phyloP scores from a whole-genome alignment of 2,329 filamentous ascomycete species.

The Ophiostoma sp. region DNA sequence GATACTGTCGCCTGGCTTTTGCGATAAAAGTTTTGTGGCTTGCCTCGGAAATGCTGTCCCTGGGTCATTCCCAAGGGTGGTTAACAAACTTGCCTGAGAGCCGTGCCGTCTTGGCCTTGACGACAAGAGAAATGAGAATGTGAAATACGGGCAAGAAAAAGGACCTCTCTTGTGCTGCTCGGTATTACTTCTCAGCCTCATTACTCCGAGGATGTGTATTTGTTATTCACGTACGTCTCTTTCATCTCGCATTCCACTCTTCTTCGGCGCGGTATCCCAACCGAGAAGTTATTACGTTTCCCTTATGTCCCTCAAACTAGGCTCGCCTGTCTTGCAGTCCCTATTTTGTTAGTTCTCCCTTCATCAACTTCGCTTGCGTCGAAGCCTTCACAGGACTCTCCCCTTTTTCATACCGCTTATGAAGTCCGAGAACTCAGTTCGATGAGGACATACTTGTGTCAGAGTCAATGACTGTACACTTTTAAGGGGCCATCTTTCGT shows the following conservation, averaged over 20 bases:
- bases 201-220: neutral
- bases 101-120: neutral
- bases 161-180: neutral
- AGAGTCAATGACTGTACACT: no score
- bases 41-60: neutral
- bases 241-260: neutral
- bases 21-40: neutral
- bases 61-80: no score
- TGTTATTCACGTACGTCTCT: neutral
- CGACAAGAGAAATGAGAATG: neutral
- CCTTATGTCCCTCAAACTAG: neutral
- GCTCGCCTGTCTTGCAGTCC: neutral
- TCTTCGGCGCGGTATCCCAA: neutral
- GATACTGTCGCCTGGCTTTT: neutral
- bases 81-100: neutral
- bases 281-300: neutral
- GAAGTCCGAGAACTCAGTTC: neutral
- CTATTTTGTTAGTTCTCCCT: neutral
- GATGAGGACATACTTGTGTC: neutral
- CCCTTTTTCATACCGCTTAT: neutral
- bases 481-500: no score
- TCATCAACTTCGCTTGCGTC: neutral
- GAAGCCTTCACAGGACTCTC: neutral
- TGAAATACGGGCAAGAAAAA: neutral
- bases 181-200: slow-evolving; percentile 7